Evolutionary conservation across 768 basidiomycete species (phyloP).

Genomic region (Tulasnella sp.): DNA sequence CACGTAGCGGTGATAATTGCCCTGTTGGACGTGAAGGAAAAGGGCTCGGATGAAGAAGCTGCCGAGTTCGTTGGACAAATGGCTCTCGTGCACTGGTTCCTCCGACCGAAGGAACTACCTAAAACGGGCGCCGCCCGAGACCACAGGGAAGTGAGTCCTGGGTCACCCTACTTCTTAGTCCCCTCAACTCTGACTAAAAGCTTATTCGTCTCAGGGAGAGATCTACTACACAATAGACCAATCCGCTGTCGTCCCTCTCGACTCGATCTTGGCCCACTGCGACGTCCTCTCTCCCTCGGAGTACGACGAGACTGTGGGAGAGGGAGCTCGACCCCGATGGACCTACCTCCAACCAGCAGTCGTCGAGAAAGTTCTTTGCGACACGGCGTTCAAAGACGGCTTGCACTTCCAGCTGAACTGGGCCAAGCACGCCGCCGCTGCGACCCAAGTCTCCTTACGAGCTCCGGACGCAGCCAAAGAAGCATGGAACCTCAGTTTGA

Average conservation of each 20-base stretch:
- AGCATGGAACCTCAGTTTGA: background rate
- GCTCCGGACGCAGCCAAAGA: conserved; percentile 11
- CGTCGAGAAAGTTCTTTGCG: conserved; percentile 10
- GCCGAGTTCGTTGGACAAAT: conserved; percentile 5
- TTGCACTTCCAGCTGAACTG: conserved; percentile 5
- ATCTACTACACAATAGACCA: conserved; percentile 53
- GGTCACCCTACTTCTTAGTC: no score
- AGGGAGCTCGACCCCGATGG: background rate
- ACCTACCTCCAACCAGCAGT: background rate
- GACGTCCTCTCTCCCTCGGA: conserved; percentile 24
- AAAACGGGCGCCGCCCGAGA: conserved; percentile 47
- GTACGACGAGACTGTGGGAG: background rate
- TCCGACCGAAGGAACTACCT: conserved; percentile 53
- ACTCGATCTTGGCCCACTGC: conserved; percentile 42
- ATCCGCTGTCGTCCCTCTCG: conserved; percentile 38
- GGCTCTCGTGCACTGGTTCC: conserved; percentile 58
- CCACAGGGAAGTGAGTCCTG: conserved; percentile 45
- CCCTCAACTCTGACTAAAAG: background rate
- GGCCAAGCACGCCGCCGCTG: conserved; percentile 21
- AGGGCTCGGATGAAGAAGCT: conserved; percentile 24
- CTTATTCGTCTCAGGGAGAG: conserved; percentile 43
- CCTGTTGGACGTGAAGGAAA: conserved; percentile 47
- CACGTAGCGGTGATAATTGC: conserved; percentile 60
- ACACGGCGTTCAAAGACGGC: background rate
- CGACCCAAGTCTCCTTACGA: conserved; percentile 19